Base-by-base conservation (phyloP, 78 protist species). In the Mastigamoeba balamuthi region DNA sequence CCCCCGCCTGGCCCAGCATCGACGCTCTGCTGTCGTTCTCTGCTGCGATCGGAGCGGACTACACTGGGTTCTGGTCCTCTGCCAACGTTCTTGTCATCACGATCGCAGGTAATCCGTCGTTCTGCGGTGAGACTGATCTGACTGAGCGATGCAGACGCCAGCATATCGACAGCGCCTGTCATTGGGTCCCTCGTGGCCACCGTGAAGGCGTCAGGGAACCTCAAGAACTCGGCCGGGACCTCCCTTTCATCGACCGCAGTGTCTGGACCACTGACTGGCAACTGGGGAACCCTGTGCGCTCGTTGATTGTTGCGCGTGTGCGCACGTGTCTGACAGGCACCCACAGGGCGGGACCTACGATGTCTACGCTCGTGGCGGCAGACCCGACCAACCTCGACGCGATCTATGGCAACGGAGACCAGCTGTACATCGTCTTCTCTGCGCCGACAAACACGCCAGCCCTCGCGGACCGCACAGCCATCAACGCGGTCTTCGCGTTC, bases 281-380 rank as follows among this genome's bases (percentile, higher is more conserved):
- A 72, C 40, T 72, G 76, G 66, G 76, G 76, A 48, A 48, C 58
- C 17, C 58, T 48, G 58, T 48, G 17, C 33, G 58, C 58, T 25
- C 17, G 17, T 48, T 48, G 58, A 25, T 48, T 48, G 17, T 48
- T 48, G 17, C 17, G 17, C 17, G 17, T 17, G 17, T 17, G 17
- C 17, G 58, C 17, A 48, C 17, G 33, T 48, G 17, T 48, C 33
- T 48, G n/a, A n/a, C n/a, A n/a, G n/a, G n/a, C n/a, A n/a, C 17
- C 33, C 17, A 48, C 58, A 48, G 58, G 10, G 27, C 3, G 35
- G 67, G 67, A 3, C 67, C 67, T 4, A 6, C 3, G 25, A 5
- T 63, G 35, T 3, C 4, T 3, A 33, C 27, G 10, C 4, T 63
- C 67, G 35, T 30, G 40, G 67, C 67, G 5, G 30, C 67, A 3